Base-by-base conservation (phyloP, 139 green algal species). In the Monoraphidium neglectum region DNA sequence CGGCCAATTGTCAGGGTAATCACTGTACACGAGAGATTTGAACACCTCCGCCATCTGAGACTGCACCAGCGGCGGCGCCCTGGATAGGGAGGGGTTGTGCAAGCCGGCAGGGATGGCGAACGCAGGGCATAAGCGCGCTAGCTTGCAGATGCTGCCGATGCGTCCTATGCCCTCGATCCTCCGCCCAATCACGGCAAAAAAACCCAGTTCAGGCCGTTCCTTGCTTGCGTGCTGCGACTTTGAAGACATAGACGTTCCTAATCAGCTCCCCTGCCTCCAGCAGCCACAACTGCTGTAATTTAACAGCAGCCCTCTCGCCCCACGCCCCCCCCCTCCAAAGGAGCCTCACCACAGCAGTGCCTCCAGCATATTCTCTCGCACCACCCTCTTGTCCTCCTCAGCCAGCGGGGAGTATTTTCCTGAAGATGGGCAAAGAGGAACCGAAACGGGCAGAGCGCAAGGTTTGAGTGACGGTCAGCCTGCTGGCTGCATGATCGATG, bases 1-100 rank as follows among this genome's bases (percentile, higher is more conserved):
- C 0, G 94, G 93, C 96, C 95, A 99, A 3, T 81, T 60, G 26
- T 93, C 74, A 0, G 96, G 96, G 78, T 90, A 99, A 86, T 99
- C 96, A 1, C 24, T 57, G 68, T 92, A 88, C 16, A 97, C 88
- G 1, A 98, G 83, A 32, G 61, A 83, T 51, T 91, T 95, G 53
- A 97, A 77, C 67, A 89, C 91, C 84, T 99, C 96, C 4, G 69
- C 79, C 62, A 99, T 84, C 87, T 99, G 96, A 2, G 74, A 74
- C 36, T 89, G 86, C 3, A 97, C 80, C 10, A 78, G 46, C 46
- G 83, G 87, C 2, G 92, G 90, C 0, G 88, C 84, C 37, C 87
- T 91, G 80, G 1, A n/a, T n/a, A 38, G 67, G 23, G 8, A 23
- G 0, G 65, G 43, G 23, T 24, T 30, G 10, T 47, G 53, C 18